Evolutionary conservation across 129 eudicot genomes (phyloP).

Genomic region (Ambrosia artemisiifolia): DNA sequence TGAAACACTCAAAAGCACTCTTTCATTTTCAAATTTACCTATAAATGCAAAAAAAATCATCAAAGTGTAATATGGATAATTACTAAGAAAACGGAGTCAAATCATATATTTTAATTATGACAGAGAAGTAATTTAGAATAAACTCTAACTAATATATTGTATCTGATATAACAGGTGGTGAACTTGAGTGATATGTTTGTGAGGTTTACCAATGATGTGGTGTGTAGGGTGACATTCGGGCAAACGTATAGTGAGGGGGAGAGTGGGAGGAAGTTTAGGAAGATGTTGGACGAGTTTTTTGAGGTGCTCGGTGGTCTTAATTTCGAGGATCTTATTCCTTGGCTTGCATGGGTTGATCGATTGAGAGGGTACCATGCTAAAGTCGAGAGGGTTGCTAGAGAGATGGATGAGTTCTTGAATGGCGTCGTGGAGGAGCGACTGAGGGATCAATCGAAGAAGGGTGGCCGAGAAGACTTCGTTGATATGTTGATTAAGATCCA

Average conservation of each 20-base stretch:
- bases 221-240: slow-evolving; percentile 68
- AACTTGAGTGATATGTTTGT: slow-evolving; percentile 50
- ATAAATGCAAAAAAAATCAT: too few species aligned
- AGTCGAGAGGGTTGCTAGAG: slow-evolving; percentile 35
- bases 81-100: too few species aligned
- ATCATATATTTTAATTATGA: too few species aligned
- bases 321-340: slow-evolving; percentile 42
- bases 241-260: slow-evolving; percentile 50
- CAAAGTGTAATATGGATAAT: too few species aligned
- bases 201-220: slow-evolving; percentile 45
- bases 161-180: neutral
- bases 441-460: neutral
- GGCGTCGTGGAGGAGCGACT: slow-evolving; percentile 43
- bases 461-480: slow-evolving; percentile 32
- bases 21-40: too few species aligned
- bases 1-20: too few species aligned
- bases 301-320: slow-evolving; percentile 43
- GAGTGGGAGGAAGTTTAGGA: slow-evolving; percentile 39
- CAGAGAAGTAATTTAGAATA: too few species aligned
- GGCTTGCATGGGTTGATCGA: slow-evolving; percentile 41
- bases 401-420: slow-evolving; percentile 44
- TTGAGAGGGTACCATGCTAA: slow-evolving; percentile 32
- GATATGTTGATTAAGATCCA: slow-evolving; percentile 40
- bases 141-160: too few species aligned
- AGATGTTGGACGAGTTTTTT: slow-evolving; percentile 40